Conservation (phyloP, 768 basidiomycete species). For the Boletus edulis region DNA sequence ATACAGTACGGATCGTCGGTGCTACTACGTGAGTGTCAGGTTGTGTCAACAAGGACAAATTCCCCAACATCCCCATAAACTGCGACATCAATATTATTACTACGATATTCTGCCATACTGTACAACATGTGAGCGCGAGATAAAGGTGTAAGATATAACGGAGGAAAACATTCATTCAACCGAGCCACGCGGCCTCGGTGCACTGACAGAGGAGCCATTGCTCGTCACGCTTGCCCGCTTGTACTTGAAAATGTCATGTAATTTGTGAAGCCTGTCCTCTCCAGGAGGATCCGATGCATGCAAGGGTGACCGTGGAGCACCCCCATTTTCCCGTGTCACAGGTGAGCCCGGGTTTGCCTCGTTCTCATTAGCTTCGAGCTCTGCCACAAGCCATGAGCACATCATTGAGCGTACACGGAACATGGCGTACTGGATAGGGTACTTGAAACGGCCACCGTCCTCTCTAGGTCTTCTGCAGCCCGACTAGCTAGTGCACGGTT, state of each 20-base stretch:
- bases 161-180: constrained; percentile 19
- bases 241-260: constrained; percentile 85
- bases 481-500: constrained; percentile 83
- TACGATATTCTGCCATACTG: constrained; percentile 23
- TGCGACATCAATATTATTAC: constrained; percentile 8
- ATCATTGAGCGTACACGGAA: background rate
- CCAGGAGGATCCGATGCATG: constrained; percentile 35
- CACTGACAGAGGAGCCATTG: constrained; percentile 37
- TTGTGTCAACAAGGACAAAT: constrained; percentile 30
- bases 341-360: constrained; percentile 37
- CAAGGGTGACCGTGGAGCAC: constrained; percentile 36
- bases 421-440: constrained; percentile 69
- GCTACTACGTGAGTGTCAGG: background rate
- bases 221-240: constrained; percentile 59
- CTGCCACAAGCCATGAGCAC: constrained; percentile 34
- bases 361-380: constrained; percentile 57
- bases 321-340: constrained; percentile 25
- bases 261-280: constrained; percentile 67
- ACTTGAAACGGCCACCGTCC: constrained; percentile 77
- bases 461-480: constrained; percentile 83
- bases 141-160: constrained; percentile 17
- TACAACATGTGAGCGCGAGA: constrained; percentile 26
- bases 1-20: background rate
- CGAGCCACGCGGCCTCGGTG: constrained; percentile 11
- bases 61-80: background rate